phyloP scores from a whole-genome alignment of 2,329 filamentous ascomycete genomes.

The Fusarium heterosporum region DNA sequence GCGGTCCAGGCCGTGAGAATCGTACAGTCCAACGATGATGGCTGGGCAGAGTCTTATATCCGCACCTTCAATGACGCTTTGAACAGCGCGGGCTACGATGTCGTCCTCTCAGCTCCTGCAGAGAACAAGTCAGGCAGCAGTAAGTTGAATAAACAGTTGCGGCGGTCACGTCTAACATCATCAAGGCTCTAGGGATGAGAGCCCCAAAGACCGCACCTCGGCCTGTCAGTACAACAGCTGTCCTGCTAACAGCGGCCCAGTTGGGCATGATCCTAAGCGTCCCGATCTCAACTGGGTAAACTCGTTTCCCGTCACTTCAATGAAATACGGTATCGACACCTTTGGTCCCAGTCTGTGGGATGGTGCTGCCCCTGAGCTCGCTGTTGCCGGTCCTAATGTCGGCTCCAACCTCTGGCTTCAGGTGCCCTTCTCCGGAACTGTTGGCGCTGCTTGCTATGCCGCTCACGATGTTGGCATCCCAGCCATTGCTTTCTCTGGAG shows the following conservation, averaged over 20 bases:
- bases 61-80: conserved; percentile 70
- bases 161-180: conserved; percentile 4
- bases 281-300: conserved; percentile 77
- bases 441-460: conserved; percentile 73
- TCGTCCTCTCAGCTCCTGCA: conserved; percentile 74
- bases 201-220: conserved; percentile 60
- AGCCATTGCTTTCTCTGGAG: conserved; percentile 75
- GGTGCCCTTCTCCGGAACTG: conserved; percentile 72
- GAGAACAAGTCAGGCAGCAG: conserved; percentile 73
- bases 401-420: conserved; percentile 67
- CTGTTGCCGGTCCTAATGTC: conserved; percentile 73
- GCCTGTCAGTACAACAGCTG: conserved; percentile 74
- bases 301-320: conserved; percentile 73
- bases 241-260: conserved; percentile 64
- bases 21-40: conserved; percentile 77
- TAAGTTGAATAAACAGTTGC: conserved; percentile 47
- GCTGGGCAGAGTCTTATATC: conserved; percentile 77
- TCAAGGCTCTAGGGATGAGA: conserved; percentile 62
- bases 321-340: conserved; percentile 70
- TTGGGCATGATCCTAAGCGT: conserved; percentile 63
- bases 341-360: conserved; percentile 66
- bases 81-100: conserved; percentile 66
- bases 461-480: conserved; percentile 67
- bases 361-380: conserved; percentile 67
- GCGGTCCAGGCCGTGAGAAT: conserved; percentile 60